Percentiles rank a stretch among this genome's conserved stretches.
Evolutionary conservation across 306 rosid genomes (phyloP).

Genomic region (Malus orientalis): DNA sequence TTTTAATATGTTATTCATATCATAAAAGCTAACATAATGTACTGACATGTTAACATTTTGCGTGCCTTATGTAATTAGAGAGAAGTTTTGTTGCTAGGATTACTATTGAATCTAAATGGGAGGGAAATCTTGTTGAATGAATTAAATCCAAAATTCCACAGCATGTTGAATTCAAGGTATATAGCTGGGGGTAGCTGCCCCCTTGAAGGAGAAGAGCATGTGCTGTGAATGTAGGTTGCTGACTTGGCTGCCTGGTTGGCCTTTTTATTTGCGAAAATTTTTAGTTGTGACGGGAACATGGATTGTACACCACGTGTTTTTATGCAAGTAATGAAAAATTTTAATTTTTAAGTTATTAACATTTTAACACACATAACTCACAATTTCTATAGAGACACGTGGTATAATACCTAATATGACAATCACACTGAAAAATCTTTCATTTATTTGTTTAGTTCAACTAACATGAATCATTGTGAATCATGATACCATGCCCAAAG

Average conservation of each 20-base stretch:
- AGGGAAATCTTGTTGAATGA: not conserved
- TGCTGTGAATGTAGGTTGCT: not conserved
- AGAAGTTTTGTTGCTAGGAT: not conserved
- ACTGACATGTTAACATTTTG: no score
- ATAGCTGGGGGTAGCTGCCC: not conserved
- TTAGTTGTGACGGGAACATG: no score
- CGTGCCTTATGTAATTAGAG: no score
- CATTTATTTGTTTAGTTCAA: not conserved
- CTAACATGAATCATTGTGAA: not conserved
- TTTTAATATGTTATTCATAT: no score
- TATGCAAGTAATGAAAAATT: no score
- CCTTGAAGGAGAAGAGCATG: not conserved
- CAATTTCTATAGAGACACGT: no score
- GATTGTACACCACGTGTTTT: no score
- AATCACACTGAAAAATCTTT: not conserved
- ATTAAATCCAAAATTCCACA: not conserved
- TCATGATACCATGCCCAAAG: not conserved
- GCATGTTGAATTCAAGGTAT: conserved; percentile 1
- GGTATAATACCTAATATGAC: no score
- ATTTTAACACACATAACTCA: no score
- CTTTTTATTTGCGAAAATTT: not conserved
- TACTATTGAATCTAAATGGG: not conserved
- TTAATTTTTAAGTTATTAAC: no score
- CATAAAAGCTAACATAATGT: no score
- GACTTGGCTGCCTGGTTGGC: not conserved